These are phyloP conservation scores for Bipolaris bicolor DNA, from an alignment of 2,329 filamentous ascomycete genomes.

Conservation along the genomic window DNA sequence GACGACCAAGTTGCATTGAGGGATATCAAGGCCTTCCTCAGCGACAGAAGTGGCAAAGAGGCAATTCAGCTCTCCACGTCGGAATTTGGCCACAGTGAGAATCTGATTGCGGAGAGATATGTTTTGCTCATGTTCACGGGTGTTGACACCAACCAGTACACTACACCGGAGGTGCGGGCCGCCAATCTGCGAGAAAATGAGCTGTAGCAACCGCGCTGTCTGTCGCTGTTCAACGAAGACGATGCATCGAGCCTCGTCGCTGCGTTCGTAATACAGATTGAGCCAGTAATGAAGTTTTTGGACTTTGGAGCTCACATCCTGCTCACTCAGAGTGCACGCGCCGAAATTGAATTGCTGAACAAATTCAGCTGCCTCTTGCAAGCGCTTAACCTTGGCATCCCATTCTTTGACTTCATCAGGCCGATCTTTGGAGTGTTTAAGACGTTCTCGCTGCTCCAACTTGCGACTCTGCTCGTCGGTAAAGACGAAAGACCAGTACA, in stretches of 20 bases:
- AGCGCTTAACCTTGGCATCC: conserved; percentile 60
- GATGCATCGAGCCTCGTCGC: conserved; percentile 72
- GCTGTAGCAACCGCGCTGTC: conserved; percentile 74
- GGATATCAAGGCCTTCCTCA: conserved; percentile 70
- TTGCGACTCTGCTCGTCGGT: conserved; percentile 66
- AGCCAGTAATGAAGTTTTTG: conserved; percentile 67
- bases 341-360: conserved; percentile 61
- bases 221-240: conserved; percentile 83
- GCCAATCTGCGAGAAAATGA: conserved; percentile 67
- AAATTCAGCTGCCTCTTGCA: conserved; percentile 65
- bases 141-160: conserved; percentile 67
- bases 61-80: conserved; percentile 64
- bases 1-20: conserved; percentile 69
- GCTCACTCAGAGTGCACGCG: conserved; percentile 44
- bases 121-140: conserved; percentile 62
- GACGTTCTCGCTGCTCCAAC: conserved; percentile 63
- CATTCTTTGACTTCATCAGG: conserved; percentile 47
- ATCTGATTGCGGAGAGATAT: conserved; percentile 78
- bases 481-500: conserved; percentile 76
- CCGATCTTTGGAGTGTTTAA: conserved; percentile 38
- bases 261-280: conserved; percentile 64
- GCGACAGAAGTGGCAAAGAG: conserved; percentile 69
- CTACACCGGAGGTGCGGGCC: conserved; percentile 66
- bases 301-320: conserved; percentile 75
- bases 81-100: conserved; percentile 69